These are phyloP conservation scores for Helotiales sp. DNA, from an alignment of 2,329 filamentous ascomycete species.

Conservation along the genomic window DNA sequence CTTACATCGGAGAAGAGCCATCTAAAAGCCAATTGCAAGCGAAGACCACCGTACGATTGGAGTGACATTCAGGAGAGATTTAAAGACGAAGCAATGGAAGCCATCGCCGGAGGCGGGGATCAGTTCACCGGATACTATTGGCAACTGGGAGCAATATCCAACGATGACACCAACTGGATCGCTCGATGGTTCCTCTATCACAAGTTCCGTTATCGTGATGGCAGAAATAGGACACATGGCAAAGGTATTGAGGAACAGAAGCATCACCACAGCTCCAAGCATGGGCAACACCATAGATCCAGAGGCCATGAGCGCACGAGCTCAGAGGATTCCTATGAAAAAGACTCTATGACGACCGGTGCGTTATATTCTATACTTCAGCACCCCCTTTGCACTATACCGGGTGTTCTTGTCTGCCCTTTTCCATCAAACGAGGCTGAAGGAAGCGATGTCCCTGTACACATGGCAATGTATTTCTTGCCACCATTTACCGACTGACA, in stretches of 20 bases:
- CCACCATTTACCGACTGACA: neutral
- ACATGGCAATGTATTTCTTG: neutral
- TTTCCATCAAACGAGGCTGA: neutral
- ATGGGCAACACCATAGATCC: neutral
- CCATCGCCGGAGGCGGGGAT: slow-evolving; percentile 26
- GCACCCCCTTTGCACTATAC: neutral
- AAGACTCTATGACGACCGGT: slow-evolving; percentile 1
- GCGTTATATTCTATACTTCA: neutral
- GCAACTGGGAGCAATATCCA: slow-evolving; percentile 24
- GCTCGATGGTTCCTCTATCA: slow-evolving; percentile 37
- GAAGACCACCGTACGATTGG: slow-evolving; percentile 35
- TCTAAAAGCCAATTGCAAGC: slow-evolving; percentile 34
- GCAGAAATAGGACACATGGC: slow-evolving; percentile 29
- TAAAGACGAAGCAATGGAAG: slow-evolving; percentile 33
- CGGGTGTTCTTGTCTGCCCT: neutral
- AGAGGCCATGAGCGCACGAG: neutral
- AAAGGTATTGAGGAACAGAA: slow-evolving; percentile 7
- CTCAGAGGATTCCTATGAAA: neutral
- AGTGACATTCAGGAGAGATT: slow-evolving; percentile 34
- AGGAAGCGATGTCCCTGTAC: neutral
- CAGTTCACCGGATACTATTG: slow-evolving; percentile 31
- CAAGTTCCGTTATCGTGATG: slow-evolving; percentile 37
- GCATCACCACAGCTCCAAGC: neutral
- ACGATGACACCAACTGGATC: slow-evolving; percentile 34
- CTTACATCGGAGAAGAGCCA: slow-evolving; percentile 31